Evolutionary conservation across 306 rosid genomes (phyloP).

Genomic region (Castanea sativa): DNA sequence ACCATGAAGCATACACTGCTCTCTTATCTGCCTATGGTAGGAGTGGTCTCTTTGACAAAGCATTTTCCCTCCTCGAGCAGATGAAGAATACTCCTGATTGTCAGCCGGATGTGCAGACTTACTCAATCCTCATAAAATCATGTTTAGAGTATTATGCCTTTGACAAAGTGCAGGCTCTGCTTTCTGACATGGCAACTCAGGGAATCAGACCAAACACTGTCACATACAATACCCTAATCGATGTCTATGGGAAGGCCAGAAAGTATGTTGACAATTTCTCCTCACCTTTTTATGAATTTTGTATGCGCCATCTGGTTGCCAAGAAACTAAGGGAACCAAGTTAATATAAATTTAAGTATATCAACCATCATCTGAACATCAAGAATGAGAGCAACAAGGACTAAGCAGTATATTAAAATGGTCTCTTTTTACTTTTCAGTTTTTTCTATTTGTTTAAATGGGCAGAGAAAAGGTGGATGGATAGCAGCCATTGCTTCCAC

Average conservation of each 20-base stretch:
- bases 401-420: background rate
- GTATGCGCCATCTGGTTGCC: constrained; percentile 35
- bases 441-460: constrained; percentile 3
- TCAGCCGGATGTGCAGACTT: constrained; percentile 87
- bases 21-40: constrained; percentile 87
- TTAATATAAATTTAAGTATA: constrained; percentile 8
- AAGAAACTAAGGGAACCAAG: constrained; percentile 10
- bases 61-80: constrained; percentile 71
- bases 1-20: constrained; percentile 78
- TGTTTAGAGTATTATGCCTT: constrained; percentile 71
- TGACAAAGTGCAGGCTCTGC: constrained; percentile 69
- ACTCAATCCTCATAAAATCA: constrained; percentile 83
- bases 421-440: background rate
- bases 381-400: background rate
- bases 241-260: constrained; percentile 89
- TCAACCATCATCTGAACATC: constrained; percentile 1
- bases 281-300: constrained; percentile 18
- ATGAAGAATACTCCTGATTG: constrained; percentile 73
- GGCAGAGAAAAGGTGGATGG: constrained; percentile 3
- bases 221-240: constrained; percentile 82
- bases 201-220: constrained; percentile 81
- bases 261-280: constrained; percentile 42
- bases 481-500: background rate
- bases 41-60: constrained; percentile 75
- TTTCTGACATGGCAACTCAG: constrained; percentile 67